Evolutionary conservation across 495 filamentous ascomycete genomes (phyloP).

Genomic region (Saxophila tyrrhenica): DNA sequence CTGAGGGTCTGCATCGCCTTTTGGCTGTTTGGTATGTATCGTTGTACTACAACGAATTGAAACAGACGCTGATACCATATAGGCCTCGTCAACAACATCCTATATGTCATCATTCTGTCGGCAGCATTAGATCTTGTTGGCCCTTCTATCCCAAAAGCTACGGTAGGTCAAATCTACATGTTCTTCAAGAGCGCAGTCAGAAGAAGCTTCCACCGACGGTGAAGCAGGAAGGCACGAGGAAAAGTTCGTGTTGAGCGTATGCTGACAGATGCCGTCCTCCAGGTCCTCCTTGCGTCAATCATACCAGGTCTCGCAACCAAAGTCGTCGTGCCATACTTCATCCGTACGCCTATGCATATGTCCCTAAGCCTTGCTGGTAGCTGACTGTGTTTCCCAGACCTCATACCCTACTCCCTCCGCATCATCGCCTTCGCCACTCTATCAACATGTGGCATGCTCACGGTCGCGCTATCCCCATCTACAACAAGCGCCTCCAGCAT

Average conservation of each 20-base stretch:
- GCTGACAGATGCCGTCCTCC: neutral
- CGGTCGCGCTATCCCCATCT: constrained; percentile 66
- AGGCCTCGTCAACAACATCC: constrained; percentile 96
- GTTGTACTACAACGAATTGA: neutral
- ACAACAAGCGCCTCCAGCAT: constrained; percentile 50
- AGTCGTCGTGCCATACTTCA: constrained; percentile 82
- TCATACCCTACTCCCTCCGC: constrained; percentile 65
- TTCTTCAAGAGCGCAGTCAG: neutral
- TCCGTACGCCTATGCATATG: constrained; percentile 32
- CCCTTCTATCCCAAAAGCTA: constrained; percentile 67
- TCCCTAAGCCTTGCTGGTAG: neutral
- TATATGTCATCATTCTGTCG: constrained; percentile 93
- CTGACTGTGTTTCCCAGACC: constrained; percentile 28
- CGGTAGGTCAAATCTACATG: too few relatives aligned
- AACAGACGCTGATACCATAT: neutral
- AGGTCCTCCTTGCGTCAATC: constrained; percentile 83
- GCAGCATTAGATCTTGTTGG: constrained; percentile 95
- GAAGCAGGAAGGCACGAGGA: too few relatives aligned
- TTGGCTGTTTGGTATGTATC: constrained; percentile 75
- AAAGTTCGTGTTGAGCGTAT: too few relatives aligned
- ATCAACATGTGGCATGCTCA: constrained; percentile 73
- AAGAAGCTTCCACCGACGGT: neutral
- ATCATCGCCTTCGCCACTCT: constrained; percentile 59
- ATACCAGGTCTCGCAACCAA: constrained; percentile 82
- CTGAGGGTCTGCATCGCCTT: constrained; percentile 68